Evolutionary conservation across 805 yeast genomes (phyloP), one percentile per base, ranked within the genome.

Genomic region (Metschnikowia kofuensis): DNA sequence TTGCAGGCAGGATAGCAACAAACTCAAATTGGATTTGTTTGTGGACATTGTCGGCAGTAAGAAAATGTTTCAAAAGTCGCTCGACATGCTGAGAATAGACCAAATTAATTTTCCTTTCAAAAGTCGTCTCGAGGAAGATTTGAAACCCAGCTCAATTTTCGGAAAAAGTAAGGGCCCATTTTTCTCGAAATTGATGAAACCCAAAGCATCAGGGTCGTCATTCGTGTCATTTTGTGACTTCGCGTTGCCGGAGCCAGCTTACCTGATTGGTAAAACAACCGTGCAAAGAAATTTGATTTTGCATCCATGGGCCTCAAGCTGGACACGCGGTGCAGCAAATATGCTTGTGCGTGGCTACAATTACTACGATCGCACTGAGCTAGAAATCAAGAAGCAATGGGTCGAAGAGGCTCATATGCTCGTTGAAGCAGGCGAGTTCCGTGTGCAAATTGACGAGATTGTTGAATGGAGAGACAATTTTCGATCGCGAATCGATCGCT

Each of bases 41-140:
- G 58, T 73, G 16, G 78, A 73, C 50, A 64, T 73, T 15, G 57
- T 68, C 9, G 78, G 78, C n/a, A 58, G 72, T 47, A 67, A 64
- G 51, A 64, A 65, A 48, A 64, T 59, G 57, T 67, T 73, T 40
- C 75, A 71, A 44, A 57, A 59, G 35, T 39, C 62, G 4, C 58
- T 68, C 16, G 61, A 63, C 41, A 62, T 67, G 52, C 52, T 59
- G 28, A 59, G 57, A 40, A 57, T 72, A 8, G 72, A 69, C 48
- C 57, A 57, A 28, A 53, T 66, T 21, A 56, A 59, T 11, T 59
- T 70, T 28, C 75, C 74, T 5, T 63, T 63, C 12, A 54, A 57
- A 28, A 34, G 45, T 14, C 57, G 58, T 15, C 38, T 59, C 27
- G 53, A 41, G 10, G 48, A 50, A 4, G 55, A 51, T 4, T 35